Evolutionary conservation across 495 filamentous ascomycete species (phyloP), one percentile per base, ranked within the genome.

Genomic region (Penicillium turbatum): DNA sequence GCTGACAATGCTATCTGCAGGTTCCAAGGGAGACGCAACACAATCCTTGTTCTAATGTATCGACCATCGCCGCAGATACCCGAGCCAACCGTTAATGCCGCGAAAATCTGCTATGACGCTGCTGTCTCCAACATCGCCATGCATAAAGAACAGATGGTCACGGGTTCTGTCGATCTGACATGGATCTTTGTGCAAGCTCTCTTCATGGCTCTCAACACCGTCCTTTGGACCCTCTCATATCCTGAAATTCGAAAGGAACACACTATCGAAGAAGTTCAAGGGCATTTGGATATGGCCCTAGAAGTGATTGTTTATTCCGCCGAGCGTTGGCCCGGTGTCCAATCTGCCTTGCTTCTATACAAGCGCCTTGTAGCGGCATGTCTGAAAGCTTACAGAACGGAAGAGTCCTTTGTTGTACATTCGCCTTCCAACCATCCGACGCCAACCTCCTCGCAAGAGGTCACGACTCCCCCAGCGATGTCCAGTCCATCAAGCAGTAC

Each of bases 21-120:
- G 87, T 93, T 95, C 60, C 76, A 78, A 42, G 85, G 82, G 10
- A 74, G 88, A 61, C 86, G 85, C 60, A 86, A 96, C 61, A 89
- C 85, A 11, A 93, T 97, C 79, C 69, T 93, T 37, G 82, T 95
- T 51, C 85, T 89, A 48, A 78, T 96, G 48, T 89, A 85, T 63
- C 82, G 92, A 4, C 92, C 92, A 17, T 95, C 89, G 1, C 92
- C 92, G 7, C 92, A 96, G 65, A 80, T 97, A 2, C 88, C 92
- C 0, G 83, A 88, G 54, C 92, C 92, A 9, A 90, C 87, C 0
- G 63, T 83, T 24, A 63, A 77, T 24, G 89, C 92, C 2, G 91
- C 91, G 11, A 70, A 74, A 37, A 84, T 75, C 56, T 96, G 92
- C 63, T 96, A 86, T 64, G 84, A 93, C n/a, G 86, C 87, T 15